Evolutionary conservation across 2,329 filamentous ascomycete species (phyloP).

Genomic region (Ophiosphaerella narmari): DNA sequence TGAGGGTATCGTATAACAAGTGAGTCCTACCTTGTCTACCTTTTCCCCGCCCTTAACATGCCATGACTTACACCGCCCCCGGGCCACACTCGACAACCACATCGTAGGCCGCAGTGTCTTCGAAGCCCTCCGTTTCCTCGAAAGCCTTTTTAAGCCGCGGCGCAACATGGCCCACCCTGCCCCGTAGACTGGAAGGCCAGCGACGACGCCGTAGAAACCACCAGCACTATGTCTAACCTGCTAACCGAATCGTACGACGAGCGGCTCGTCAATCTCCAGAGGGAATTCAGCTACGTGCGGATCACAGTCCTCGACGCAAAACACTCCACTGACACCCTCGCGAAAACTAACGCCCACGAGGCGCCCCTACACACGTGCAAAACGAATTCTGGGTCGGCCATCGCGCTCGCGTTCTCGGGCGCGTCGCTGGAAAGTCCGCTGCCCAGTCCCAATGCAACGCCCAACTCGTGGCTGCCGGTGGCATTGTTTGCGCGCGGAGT

Average conservation of each 20-base stretch:
- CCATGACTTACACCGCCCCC: background rate
- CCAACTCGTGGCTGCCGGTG: too few species aligned
- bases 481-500: too few species aligned
- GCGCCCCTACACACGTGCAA: conserved; percentile 17
- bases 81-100: conserved; percentile 31
- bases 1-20: conserved; percentile 34
- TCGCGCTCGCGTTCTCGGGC: conserved; percentile 30
- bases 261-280: too few species aligned
- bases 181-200: background rate
- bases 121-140: conserved; percentile 14
- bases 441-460: background rate
- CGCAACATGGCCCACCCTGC: conserved; percentile 36
- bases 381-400: conserved; percentile 15
- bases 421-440: conserved; percentile 4
- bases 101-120: conserved; percentile 37
- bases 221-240: too few species aligned
- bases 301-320: too few species aligned
- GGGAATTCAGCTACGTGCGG: too few species aligned
- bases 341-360: too few species aligned
- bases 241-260: too few species aligned
- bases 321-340: too few species aligned
- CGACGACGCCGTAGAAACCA: too few species aligned
- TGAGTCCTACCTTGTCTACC: background rate
- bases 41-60: background rate
- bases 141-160: conserved; percentile 32